Base-by-base conservation (phyloP, 176 grass and related monocot genomes). In the Typha latifolia region DNA sequence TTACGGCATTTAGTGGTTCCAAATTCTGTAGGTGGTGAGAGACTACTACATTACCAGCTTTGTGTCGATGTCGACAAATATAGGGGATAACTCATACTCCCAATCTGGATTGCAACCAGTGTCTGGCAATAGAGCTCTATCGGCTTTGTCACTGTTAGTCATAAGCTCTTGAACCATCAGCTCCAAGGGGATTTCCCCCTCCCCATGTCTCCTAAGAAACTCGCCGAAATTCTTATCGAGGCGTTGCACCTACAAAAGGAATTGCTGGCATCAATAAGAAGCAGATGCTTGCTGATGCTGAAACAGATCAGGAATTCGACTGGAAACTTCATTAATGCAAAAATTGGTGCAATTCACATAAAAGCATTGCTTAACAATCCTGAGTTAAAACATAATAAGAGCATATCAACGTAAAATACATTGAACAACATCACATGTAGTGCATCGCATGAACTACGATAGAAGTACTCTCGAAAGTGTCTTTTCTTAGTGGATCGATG, bases 21-120 rank as follows among this genome's bases (percentile, higher is more conserved):
- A 2, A 26, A 47, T 67, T n/a, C 53, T 11, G 53, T 6, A 22
- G 53, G 53, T 22, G 53, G 20, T 59, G 53, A 59, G 53, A 59
- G 6, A 19, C 11, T 12, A 20, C 65, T 82, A 62, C 37, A 10
- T 6, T 43, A 87, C 93, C 80, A 71, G 62, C 61, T 81, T 63
- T 12, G 80, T 80, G 47, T 79, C 18, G 5, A 48, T 77, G 72
- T 97, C 80, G 14, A 92, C 66, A 57, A 87, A 97, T 79, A 92
- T 92, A 49, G 88, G 86, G 55, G 88, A 92, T 66, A 89, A 4
- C 3, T 71, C 22, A 32, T 73, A 87, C 66, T 97, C 93, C 85
- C 72, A 84, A 12, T 90, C 85, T 29, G 85, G 79, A 24, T 84
- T 47, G 0, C 66, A 65, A 0, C 94, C 89, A 3, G 89, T 92